phyloP scores from a whole-genome alignment of 139 green algal species.

The Zygnema circumcarinatum region DNA sequence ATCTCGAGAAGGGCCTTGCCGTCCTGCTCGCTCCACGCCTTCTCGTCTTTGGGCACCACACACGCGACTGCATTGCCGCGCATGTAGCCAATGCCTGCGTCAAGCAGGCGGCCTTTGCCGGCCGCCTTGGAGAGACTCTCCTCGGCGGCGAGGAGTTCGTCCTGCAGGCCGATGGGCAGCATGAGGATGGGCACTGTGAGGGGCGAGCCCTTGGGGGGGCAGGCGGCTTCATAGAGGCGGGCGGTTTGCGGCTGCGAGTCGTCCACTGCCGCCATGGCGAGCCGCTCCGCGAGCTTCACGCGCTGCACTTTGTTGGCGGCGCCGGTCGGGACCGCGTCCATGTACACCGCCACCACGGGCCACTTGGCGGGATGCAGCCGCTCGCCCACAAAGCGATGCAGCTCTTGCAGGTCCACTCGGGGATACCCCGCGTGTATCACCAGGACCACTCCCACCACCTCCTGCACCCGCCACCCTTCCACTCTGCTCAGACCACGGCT shows the following conservation, averaged over 20 bases:
- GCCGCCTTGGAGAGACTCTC: not conserved
- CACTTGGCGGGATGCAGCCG: conserved; percentile 49
- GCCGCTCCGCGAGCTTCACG: conserved; percentile 14
- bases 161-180: not conserved
- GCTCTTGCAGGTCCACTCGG: conserved; percentile 17
- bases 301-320: conserved; percentile 42
- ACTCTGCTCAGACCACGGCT: too few species aligned
- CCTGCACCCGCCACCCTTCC: too few species aligned
- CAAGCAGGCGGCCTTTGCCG: not conserved
- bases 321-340: not conserved
- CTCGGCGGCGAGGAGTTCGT: not conserved
- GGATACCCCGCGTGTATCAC: conserved; percentile 22
- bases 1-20: not conserved
- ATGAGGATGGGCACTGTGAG: not conserved
- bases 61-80: not conserved
- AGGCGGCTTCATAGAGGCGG: conserved; percentile 17
- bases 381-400: not conserved
- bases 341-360: conserved; percentile 28
- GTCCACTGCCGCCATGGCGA: conserved; percentile 13
- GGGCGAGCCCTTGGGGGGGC: not conserved
- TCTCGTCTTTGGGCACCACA: not conserved
- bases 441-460: conserved; percentile 47
- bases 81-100: not conserved
- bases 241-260: conserved; percentile 21
- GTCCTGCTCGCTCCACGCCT: not conserved